Evolutionary conservation across 1,284 basidiomycete species (phyloP).

Genomic region (Blastosporella zonata): DNA sequence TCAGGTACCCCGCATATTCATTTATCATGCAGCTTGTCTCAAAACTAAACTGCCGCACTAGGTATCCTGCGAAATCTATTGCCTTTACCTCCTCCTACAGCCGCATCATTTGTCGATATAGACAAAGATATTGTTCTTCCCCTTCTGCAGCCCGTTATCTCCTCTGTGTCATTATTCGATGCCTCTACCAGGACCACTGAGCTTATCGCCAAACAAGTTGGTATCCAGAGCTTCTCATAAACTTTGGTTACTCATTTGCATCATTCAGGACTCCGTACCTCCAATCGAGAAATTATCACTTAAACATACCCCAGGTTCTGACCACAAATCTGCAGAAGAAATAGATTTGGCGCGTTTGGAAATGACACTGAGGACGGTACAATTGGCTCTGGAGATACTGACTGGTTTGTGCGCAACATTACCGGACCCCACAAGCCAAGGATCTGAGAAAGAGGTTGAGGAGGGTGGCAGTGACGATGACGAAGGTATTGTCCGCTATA

Average conservation of each 20-base stretch:
- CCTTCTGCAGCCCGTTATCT: constrained; percentile 65
- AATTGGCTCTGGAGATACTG: constrained; percentile 81
- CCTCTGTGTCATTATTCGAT: constrained; percentile 58
- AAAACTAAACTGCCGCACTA: constrained; percentile 28
- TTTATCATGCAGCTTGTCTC: background rate
- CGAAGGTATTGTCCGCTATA: constrained; percentile 12
- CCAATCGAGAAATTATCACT: constrained; percentile 55
- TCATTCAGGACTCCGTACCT: constrained; percentile 43
- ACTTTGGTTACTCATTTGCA: background rate
- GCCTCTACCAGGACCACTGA: constrained; percentile 50
- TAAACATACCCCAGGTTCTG: constrained; percentile 61
- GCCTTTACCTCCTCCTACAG: constrained; percentile 65
- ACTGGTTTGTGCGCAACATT: constrained; percentile 87
- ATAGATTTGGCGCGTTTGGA: constrained; percentile 75
- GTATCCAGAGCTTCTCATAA: background rate
- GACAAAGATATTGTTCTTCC: constrained; percentile 74
- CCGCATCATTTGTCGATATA: constrained; percentile 62
- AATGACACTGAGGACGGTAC: constrained; percentile 66
- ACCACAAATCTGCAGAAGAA: constrained; percentile 71
- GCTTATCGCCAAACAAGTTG: constrained; percentile 54
- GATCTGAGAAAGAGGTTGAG: constrained; percentile 30
- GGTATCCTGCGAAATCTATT: constrained; percentile 77
- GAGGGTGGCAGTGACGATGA: constrained; percentile 31
- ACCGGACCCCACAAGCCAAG: constrained; percentile 60
- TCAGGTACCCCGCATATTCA: constrained; percentile 47